These are phyloP conservation scores for Fusarium chuoi DNA, from an alignment of 2,329 filamentous ascomycete species.

Conservation along the genomic window DNA sequence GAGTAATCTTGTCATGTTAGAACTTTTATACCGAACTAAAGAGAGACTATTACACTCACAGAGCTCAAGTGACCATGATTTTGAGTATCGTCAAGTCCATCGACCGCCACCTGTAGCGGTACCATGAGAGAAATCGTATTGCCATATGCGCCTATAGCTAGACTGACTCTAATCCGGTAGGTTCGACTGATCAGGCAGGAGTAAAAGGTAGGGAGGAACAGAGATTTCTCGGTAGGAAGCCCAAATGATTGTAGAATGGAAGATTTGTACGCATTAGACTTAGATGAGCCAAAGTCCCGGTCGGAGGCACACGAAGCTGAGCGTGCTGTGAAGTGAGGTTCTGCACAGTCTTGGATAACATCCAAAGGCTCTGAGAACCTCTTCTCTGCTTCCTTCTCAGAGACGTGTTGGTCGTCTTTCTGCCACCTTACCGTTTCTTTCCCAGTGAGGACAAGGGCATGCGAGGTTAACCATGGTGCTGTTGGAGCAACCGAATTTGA, in stretches of 20 bases:
- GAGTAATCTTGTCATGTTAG: neutral
- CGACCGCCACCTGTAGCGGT: neutral
- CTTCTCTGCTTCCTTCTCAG: neutral
- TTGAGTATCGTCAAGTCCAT: neutral
- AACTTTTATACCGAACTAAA: neutral
- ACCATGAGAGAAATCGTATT: neutral
- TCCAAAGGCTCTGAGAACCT: neutral
- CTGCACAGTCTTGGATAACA: too few species aligned
- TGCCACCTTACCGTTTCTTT: neutral
- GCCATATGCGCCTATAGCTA: neutral
- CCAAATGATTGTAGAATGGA: neutral
- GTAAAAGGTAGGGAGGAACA: slow-evolving; percentile 4
- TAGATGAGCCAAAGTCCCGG: neutral
- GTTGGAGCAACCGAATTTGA: neutral
- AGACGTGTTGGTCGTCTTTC: rapidly evolving
- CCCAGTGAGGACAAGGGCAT: neutral
- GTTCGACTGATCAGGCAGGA: slow-evolving; percentile 8
- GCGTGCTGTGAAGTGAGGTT: too few species aligned
- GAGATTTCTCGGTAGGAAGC: neutral
- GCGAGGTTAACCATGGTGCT: neutral
- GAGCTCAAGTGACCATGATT: neutral
- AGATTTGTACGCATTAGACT: neutral
- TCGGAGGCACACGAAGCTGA: neutral
- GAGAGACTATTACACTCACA: neutral
- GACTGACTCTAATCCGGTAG: neutral